Base-by-base conservation (phyloP, 2,329 filamentous ascomycete genomes). In the Leptographium wingfieldii region DNA sequence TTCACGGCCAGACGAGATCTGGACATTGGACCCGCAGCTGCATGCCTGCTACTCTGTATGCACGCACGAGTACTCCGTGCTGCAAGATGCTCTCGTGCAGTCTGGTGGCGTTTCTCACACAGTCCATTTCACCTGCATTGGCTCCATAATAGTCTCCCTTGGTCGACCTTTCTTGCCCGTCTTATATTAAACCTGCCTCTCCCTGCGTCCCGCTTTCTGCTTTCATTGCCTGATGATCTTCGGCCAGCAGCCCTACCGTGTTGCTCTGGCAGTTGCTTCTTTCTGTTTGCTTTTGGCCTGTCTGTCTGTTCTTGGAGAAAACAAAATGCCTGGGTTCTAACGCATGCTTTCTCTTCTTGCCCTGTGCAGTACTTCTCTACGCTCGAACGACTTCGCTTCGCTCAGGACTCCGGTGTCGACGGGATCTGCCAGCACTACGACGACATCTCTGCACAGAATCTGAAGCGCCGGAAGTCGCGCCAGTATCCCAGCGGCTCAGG, bases 351-450 rank as follows among this genome's bases (percentile, higher is more conserved):
- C 59, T 25, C 27, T 12, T 54, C 43, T 35, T 56, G n/a, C 22
- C 56, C 61, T 57, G 58, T 61, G 49, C 70, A 90, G 82, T 89
- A 87, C 73, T 89, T 90, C 73, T 88, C 86, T 38, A 85, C 82
- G 9, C 77, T 87, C 63, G 87, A 90, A 72, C 81, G 86, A 61
- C 77, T 88, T 61, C 82, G 83, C 66, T 83, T 90, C 69, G 80
- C 80, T 57, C 82, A 84, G 43, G 67, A 67, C 40, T 71, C 70
- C 5, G 64, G 67, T 58, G 68, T 72, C 27, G 69, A 72, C 63
- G 69, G 69, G 56, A 72, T 72, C 52, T 71, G 69, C 43, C 66
- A 69, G 19, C 71, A 73, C 60, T 72, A 72, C 70, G 66, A 69
- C 69, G 67, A 71, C 59, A 69, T 71, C 56, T 67, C 70, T 4